Evolutionary conservation across 192 early-diverging fungal genomes (phyloP).

Genomic region (Dispira parvispora): DNA sequence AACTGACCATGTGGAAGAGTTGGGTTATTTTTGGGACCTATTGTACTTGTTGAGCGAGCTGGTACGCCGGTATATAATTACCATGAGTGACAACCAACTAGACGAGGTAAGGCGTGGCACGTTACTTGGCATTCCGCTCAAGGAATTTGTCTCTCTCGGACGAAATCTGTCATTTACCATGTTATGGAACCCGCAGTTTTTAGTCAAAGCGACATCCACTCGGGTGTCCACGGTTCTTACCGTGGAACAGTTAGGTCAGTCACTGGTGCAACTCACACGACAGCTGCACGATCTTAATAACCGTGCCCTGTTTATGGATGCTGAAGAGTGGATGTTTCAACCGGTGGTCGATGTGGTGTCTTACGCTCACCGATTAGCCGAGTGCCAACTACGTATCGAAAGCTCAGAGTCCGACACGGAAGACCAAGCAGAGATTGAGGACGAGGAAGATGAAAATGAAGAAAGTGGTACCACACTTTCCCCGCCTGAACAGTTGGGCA

Average conservation of each 20-base stretch:
- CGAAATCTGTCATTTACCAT: conserved; percentile 58
- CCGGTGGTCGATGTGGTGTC: conserved; percentile 36
- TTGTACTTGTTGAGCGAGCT: conserved; percentile 57
- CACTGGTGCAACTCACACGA: conserved; percentile 44
- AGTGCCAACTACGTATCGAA: background rate
- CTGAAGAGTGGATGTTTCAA: conserved; percentile 47
- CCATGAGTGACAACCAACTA: conserved; percentile 78
- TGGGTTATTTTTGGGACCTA: conserved; percentile 31
- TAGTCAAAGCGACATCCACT: background rate
- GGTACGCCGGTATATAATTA: conserved; percentile 51
- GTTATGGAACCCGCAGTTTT: conserved; percentile 34
- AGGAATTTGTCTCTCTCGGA: conserved; percentile 17
- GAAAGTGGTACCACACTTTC: background rate
- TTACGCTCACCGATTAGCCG: conserved; percentile 17
- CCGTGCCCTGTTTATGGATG: conserved; percentile 44
- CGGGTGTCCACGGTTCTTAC: conserved; percentile 19
- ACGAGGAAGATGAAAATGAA: background rate
- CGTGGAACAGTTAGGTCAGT: conserved; percentile 35
- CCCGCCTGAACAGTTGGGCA: background rate
- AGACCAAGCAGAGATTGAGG: background rate
- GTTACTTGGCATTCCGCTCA: conserved; percentile 11
- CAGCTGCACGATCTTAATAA: conserved; percentile 56
- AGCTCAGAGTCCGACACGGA: background rate
- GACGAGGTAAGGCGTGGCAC: conserved; percentile 30
- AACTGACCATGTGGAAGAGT: conserved; percentile 18